Evolutionary conservation across 257 asterid genomes (phyloP), one percentile per base, ranked within the genome.

Genomic region (Gentiana dahurica): DNA sequence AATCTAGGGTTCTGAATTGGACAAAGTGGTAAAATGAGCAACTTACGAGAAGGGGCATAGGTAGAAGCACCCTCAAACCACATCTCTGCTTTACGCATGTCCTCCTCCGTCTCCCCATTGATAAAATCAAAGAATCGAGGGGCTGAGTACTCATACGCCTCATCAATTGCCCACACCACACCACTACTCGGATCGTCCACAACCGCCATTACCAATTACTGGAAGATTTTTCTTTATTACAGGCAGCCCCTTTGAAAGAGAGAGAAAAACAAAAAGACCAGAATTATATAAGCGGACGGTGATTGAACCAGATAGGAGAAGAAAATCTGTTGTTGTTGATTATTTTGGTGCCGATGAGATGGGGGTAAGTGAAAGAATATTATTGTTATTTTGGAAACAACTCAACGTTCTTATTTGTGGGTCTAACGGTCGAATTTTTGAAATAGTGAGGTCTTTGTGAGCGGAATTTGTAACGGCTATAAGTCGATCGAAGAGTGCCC

Each of bases 31-130:
- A 2, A 5, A 54, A 32, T 24, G 36, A 3, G 37, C 44, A 47
- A 73, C 98, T 53, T 75, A 92, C 98, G 97, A 51, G 98, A 92
- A 65, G 97, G 98, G 62, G 97, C 93, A 54, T 87, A 75, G 53
- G 85, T 54, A 24, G 54, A 67, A 13, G 77, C 67, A 2, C 64
- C 62, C 38, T 81, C 84, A 56, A 92, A 92, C 98, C 98, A 92
- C 57, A 79, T 79, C 75, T 88, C 97, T 12, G 98, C 94, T 65
- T 62, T 69, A 0, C 74, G 77, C 34, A 62, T 76, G 37, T 92
- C 95, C 0, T 72, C 82, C 35, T 57, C 82, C 0, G 82, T 75
- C 79, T 92, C 98, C 12, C 72, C 93, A 3, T 13, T 44, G n/a
- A 80, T 65, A 61, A 92, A 92, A 68, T 88, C 89, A 53, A 74